Percentiles rank a stretch among this genome's conserved stretches.
Conservation (phyloP, 768 basidiomycete species). For the Termitomyces sp. region DNA sequence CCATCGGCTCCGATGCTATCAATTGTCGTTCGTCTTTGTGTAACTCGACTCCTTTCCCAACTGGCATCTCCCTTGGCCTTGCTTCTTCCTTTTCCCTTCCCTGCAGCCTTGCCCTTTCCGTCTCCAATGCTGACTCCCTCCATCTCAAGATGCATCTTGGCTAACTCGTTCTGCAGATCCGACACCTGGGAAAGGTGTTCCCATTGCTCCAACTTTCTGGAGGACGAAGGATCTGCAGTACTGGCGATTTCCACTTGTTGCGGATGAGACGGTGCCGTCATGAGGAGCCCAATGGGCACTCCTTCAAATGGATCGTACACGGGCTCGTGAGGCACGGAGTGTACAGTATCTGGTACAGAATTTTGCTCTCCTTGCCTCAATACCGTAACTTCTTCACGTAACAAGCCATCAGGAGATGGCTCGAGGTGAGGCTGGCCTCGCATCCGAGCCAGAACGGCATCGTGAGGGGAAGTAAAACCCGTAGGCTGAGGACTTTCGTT, state of each 20-base stretch:
- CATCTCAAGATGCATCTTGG: constrained; percentile 72
- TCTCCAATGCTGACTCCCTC: constrained; percentile 52
- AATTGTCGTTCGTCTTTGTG: constrained; percentile 12
- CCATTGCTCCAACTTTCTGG: constrained; percentile 57
- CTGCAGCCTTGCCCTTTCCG: constrained; percentile 32
- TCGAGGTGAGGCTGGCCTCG: constrained; percentile 24
- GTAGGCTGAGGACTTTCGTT: background rate
- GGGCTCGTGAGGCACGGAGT: constrained; percentile 8
- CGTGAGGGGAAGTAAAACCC: constrained; percentile 53
- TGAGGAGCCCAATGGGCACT: constrained; percentile 33
- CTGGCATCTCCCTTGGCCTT: constrained; percentile 15
- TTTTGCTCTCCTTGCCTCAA: constrained; percentile 1
- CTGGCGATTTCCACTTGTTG: constrained; percentile 5
- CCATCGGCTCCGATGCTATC: constrained; percentile 23
- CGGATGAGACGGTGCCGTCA: constrained; percentile 12
- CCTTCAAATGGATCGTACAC: constrained; percentile 50
- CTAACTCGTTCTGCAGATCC: constrained; percentile 69
- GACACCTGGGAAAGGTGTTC: constrained; percentile 63
- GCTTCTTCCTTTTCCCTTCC: constrained; percentile 25
- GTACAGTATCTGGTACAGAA: background rate
- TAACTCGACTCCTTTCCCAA: constrained; percentile 7
- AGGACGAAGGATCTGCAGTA: background rate
- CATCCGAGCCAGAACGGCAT: constrained; percentile 55
- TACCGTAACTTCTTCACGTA: constrained; percentile 1
- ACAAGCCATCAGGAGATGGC: constrained; percentile 10